Evolutionary conservation across 2,329 filamentous ascomycete species (phyloP).

Genomic region (Neopestalotiopsis clavispora): DNA sequence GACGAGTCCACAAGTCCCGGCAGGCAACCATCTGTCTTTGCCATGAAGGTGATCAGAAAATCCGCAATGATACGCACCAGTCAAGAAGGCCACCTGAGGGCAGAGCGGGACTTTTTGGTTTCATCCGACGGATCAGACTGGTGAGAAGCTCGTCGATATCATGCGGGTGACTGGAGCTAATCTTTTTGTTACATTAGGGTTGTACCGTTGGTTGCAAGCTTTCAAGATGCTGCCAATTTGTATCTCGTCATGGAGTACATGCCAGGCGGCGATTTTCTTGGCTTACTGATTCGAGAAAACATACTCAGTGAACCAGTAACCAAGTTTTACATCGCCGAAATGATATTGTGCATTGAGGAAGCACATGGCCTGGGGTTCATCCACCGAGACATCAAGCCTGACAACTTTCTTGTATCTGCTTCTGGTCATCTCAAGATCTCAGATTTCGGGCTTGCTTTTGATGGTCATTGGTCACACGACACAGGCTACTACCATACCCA

Average conservation of each 20-base stretch:
- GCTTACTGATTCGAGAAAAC: conserved; percentile 83
- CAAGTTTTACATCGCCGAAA: conserved; percentile 90
- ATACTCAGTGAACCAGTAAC: conserved; percentile 79
- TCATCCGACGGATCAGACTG: conserved; percentile 86
- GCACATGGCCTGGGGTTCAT: conserved; percentile 88
- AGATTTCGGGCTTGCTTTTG: conserved; percentile 94
- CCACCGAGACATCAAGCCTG: conserved; percentile 94
- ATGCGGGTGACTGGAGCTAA: neutral
- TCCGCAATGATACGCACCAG: conserved; percentile 88
- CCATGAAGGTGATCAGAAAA: conserved; percentile 97
- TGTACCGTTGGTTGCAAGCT: conserved; percentile 84
- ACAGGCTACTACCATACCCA: conserved; percentile 85
- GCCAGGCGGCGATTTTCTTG: conserved; percentile 93
- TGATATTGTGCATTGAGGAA: conserved; percentile 94
- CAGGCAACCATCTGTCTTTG: conserved; percentile 70
- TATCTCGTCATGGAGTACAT: conserved; percentile 99
- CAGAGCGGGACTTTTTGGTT: conserved; percentile 90
- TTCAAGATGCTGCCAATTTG: conserved; percentile 82
- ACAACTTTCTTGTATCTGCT: conserved; percentile 91
- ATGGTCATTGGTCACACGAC: conserved; percentile 94
- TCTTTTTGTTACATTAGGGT: conserved; percentile 58
- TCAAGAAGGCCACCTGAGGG: conserved; percentile 90
- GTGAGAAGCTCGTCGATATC: conserved; percentile 41
- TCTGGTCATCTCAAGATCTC: conserved; percentile 94
- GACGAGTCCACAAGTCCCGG: neutral